phyloP scores from a whole-genome alignment of 2,329 filamentous ascomycete species.

The Nothophoma quercina region DNA sequence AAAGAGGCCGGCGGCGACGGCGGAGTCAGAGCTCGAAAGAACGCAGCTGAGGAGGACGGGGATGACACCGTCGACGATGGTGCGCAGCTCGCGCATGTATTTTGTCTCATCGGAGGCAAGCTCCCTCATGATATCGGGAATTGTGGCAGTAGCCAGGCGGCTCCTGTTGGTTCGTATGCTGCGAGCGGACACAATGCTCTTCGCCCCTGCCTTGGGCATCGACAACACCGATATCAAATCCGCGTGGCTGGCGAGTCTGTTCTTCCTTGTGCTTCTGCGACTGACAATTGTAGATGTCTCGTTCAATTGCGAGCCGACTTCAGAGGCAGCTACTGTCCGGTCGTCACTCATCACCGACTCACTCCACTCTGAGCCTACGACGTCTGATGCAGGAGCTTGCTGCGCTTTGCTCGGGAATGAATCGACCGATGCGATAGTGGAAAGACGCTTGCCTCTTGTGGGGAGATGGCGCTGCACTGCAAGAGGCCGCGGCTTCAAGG shows the following conservation, averaged over 20 bases:
- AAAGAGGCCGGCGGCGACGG: conserved; percentile 72
- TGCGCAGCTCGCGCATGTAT: conserved; percentile 90
- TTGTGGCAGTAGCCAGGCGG: conserved; percentile 70
- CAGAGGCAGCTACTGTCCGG: conserved; percentile 33
- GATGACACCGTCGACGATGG: conserved; percentile 92
- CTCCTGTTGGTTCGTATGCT: conserved; percentile 79
- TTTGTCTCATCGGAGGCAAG: conserved; percentile 83
- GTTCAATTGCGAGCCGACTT: conserved; percentile 39
- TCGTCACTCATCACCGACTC: conserved; percentile 30
- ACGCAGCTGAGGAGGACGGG: conserved; percentile 89
- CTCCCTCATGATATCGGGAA: conserved; percentile 79
- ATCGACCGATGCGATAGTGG: conserved; percentile 66
- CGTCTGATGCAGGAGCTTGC: conserved; percentile 37
- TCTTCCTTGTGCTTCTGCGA: conserved; percentile 59
- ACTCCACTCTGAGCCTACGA: conserved; percentile 34
- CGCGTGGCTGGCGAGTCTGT: conserved; percentile 86
- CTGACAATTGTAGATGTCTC: conserved; percentile 49
- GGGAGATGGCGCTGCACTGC: conserved; percentile 58
- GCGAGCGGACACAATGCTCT: conserved; percentile 76
- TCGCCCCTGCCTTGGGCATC: conserved; percentile 67
- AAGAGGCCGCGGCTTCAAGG: conserved; percentile 44
- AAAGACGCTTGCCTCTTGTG: conserved; percentile 62
- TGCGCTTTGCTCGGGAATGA: conserved; percentile 54
- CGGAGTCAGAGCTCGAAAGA: conserved; percentile 73
- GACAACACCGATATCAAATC: conserved; percentile 95